phyloP scores from a whole-genome alignment of 305 asterid species.

The Fraxinus albicans region DNA sequence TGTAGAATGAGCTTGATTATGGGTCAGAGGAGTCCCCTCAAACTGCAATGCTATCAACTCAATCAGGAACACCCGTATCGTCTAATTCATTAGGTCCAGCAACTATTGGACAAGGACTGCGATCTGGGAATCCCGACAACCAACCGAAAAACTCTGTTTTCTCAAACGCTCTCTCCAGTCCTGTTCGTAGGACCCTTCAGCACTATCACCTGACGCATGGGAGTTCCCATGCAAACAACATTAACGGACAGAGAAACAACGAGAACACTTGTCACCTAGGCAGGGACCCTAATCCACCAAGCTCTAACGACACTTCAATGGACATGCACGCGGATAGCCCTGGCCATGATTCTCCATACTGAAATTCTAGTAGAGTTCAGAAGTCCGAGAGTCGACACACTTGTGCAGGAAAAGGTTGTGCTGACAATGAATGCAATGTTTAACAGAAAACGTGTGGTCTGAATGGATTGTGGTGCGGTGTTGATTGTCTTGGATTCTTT shows the following conservation, averaged over 20 bases:
- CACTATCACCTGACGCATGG: slow-evolving; percentile 63
- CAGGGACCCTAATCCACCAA: slow-evolving; percentile 44
- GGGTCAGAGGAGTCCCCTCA: slow-evolving; percentile 43
- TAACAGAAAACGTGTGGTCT: not conserved
- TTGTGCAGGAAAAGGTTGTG: slow-evolving; percentile 1
- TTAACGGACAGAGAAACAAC: slow-evolving; percentile 19
- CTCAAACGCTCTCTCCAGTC: slow-evolving; percentile 76
- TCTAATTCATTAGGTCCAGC: slow-evolving; percentile 38
- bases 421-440: not conserved
- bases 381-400: not conserved
- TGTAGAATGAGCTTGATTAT: slow-evolving; percentile 55
- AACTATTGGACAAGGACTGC: slow-evolving; percentile 37
- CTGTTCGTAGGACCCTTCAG: slow-evolving; percentile 64
- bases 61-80: slow-evolving; percentile 32
- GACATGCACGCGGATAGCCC: slow-evolving; percentile 71
- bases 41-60: slow-evolving; percentile 24
- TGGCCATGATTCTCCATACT: slow-evolving; percentile 50
- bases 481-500: not conserved
- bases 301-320: slow-evolving; percentile 51
- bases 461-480: not conserved
- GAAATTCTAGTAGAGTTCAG: slow-evolving; percentile 1
- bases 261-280: slow-evolving; percentile 26
- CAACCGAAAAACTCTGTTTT: slow-evolving; percentile 32
- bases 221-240: slow-evolving; percentile 17
- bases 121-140: slow-evolving; percentile 22